Evolutionary conservation across 2,329 filamentous ascomycete species (phyloP).

Genomic region (Ceratocystis smalleyi): DNA sequence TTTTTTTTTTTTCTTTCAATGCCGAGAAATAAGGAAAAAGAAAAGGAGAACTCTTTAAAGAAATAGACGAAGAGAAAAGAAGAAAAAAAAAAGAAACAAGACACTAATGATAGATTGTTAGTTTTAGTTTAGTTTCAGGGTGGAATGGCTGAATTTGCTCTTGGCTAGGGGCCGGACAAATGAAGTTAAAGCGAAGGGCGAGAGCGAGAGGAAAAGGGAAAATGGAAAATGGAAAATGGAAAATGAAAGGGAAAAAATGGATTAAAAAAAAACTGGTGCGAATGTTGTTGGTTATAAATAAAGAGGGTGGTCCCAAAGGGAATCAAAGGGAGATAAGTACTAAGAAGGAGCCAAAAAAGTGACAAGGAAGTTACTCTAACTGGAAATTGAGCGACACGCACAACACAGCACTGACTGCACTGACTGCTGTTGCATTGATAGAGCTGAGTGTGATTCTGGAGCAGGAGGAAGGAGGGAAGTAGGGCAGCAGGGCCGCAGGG

Average conservation of each 20-base stretch:
- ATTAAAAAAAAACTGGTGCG: neutral
- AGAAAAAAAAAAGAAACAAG: conserved; percentile 5
- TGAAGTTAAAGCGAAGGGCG: conserved; percentile 16
- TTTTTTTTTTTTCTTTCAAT: neutral
- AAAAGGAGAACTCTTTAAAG: neutral
- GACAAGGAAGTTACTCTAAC: conserved; percentile 2
- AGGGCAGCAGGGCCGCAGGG: neutral
- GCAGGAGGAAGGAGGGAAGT: neutral
- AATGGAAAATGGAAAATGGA: conserved; percentile 15
- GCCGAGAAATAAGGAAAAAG: neutral
- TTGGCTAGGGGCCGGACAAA: conserved; percentile 4
- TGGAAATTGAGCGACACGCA: conserved; percentile 6
- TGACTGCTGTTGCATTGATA: conserved; percentile 6
- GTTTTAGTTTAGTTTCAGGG: conserved; percentile 6
- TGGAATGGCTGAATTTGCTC: neutral
- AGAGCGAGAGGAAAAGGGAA: conserved; percentile 10
- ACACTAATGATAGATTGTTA: conserved; percentile 1
- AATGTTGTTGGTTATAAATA: neutral
- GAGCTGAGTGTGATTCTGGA: conserved; percentile 5
- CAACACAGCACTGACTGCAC: conserved; percentile 3
- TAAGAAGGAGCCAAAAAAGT: conserved; percentile 5
- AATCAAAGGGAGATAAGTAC: conserved; percentile 3
- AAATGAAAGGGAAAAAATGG: conserved; percentile 13
- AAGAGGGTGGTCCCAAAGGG: neutral
- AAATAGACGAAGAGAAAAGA: neutral